phyloP scores from a whole-genome alignment of 306 rosid genomes.

The Rubus parviflorus region DNA sequence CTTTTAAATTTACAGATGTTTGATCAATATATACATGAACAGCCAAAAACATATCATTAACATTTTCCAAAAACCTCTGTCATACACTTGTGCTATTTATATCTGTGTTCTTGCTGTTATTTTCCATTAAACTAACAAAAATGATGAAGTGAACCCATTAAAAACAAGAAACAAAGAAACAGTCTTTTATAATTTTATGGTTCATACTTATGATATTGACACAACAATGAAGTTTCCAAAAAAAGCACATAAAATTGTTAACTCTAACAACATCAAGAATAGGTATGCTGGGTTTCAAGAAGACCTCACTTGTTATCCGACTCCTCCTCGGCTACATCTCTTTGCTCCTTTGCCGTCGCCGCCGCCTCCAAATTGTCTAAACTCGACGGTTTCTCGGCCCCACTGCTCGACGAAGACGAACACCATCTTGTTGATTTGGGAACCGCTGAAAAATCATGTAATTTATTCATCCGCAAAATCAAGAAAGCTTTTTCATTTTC shows the following conservation, averaged over 20 bases:
- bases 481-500: not conserved
- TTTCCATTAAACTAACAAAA: too few relatives aligned
- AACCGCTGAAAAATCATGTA: conserved; percentile 9
- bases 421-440: conserved; percentile 22
- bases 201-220: not conserved
- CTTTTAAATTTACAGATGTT: not conserved
- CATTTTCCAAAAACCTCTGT: too few relatives aligned
- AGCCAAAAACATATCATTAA: not conserved
- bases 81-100: too few relatives aligned
- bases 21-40: not conserved
- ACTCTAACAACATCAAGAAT: not conserved
- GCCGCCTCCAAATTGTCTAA: not conserved
- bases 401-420: conserved; percentile 1
- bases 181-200: not conserved
- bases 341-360: not conserved
- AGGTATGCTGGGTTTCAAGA: conserved; percentile 16
- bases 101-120: too few relatives aligned
- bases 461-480: not conserved
- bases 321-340: not conserved
- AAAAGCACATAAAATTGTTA: not conserved
- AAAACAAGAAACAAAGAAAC: not conserved
- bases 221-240: too few relatives aligned
- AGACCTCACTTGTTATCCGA: conserved; percentile 24
- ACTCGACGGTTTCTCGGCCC: conserved; percentile 7
- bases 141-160: too few relatives aligned